phyloP scores from a whole-genome alignment of 441 rosid species.

The Populus hybrid region DNA sequence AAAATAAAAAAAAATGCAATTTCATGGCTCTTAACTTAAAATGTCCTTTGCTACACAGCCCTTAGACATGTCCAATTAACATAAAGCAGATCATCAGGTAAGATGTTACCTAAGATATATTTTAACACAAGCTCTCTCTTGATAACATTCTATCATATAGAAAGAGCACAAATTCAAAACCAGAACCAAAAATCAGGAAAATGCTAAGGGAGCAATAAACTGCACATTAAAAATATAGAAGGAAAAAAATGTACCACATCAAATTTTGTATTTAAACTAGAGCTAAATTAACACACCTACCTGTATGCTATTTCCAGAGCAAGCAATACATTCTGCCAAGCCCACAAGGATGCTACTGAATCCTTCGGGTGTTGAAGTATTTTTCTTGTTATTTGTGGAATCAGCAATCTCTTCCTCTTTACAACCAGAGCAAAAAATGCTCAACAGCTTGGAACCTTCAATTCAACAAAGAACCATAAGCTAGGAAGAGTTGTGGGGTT shows the following conservation, averaged over 20 bases:
- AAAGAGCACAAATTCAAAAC: conserved; percentile 7
- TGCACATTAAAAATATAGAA: not conserved
- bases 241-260: not conserved
- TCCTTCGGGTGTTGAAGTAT: conserved; percentile 23
- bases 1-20: not conserved
- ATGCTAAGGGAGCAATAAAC: not conserved
- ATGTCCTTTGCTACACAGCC: not conserved
- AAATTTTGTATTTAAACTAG: not conserved
- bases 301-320: conserved; percentile 40
- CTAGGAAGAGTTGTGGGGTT: conserved; percentile 2
- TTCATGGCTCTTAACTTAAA: not conserved
- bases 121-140: not conserved
- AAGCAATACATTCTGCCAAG: conserved; percentile 67
- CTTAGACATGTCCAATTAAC: not conserved
- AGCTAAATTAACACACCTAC: conserved; percentile 26
- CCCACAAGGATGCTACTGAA: conserved; percentile 54
- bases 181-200: not conserved
- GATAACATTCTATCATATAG: not conserved
- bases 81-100: not conserved
- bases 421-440: conserved; percentile 46
- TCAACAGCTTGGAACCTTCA: conserved; percentile 68
- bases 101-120: not conserved
- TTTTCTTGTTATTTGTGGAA: conserved; percentile 35
- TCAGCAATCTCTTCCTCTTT: conserved; percentile 29
- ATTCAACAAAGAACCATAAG: conserved; percentile 22